Evolutionary conservation across 2,329 filamentous ascomycete genomes (phyloP).

Genomic region (Acrocalymma vagum): DNA sequence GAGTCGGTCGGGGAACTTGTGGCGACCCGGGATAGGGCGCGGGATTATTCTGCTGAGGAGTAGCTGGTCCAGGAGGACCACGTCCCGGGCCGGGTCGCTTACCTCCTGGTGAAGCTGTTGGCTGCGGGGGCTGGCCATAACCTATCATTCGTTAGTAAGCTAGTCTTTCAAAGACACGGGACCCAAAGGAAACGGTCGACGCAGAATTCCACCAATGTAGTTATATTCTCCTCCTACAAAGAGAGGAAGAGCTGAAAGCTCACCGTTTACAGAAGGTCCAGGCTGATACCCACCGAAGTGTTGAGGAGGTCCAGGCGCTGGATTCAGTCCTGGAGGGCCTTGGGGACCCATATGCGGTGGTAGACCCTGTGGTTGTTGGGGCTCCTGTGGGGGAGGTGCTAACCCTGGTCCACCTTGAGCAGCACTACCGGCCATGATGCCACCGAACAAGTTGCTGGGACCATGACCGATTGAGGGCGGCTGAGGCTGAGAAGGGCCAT

Average conservation of each 20-base stretch:
- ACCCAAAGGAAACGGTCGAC: too few relatives aligned
- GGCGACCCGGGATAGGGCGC: conserved; percentile 90
- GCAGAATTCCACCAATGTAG: too few relatives aligned
- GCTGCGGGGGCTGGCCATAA: conserved; percentile 84
- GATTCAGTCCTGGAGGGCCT: conserved; percentile 72
- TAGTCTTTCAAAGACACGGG: neutral
- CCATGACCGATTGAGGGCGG: conserved; percentile 88
- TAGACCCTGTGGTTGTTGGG: conserved; percentile 66
- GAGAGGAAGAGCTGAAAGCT: conserved; percentile 35
- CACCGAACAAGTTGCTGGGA: conserved; percentile 88
- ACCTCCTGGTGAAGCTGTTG: conserved; percentile 85
- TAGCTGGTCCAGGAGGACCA: conserved; percentile 75
- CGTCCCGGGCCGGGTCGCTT: conserved; percentile 74
- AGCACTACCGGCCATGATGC: conserved; percentile 90
- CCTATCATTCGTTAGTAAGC: conserved; percentile 55
- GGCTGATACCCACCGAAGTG: conserved; percentile 78
- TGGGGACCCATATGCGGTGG: conserved; percentile 72
- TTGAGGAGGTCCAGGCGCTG: conserved; percentile 66
- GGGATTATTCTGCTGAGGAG: conserved; percentile 89
- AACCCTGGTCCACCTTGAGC: conserved; percentile 86
- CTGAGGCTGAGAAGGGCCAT: conserved; percentile 81
- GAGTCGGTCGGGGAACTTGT: conserved; percentile 79
- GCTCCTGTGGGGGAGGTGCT: conserved; percentile 72
- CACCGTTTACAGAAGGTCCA: conserved; percentile 69
- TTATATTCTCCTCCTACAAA: conserved; percentile 1